Conservation (phyloP, 768 basidiomycete genomes). For the Tricholoma flavovirens region DNA sequence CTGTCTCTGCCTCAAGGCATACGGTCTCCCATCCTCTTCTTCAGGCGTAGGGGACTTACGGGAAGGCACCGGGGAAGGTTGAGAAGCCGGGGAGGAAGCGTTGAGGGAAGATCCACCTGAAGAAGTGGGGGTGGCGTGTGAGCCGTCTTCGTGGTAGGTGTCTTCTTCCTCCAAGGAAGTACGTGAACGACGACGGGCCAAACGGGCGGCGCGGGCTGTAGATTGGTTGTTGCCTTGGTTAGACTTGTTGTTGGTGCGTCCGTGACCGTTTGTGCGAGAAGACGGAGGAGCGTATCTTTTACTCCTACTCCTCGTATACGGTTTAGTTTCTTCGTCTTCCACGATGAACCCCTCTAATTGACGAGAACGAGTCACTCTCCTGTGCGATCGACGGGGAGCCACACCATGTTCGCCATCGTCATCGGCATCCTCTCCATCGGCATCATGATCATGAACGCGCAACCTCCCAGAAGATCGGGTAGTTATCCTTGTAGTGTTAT, state of each 20-base stretch:
- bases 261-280: not conserved
- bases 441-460: slow-evolving; percentile 15
- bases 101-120: slow-evolving; percentile 57
- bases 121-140: slow-evolving; percentile 45
- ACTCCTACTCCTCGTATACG: slow-evolving; percentile 31
- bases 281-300: slow-evolving; percentile 23
- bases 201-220: slow-evolving; percentile 23
- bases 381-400: slow-evolving; percentile 22
- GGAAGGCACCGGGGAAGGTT: slow-evolving; percentile 39
- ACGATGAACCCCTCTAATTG: slow-evolving; percentile 31
- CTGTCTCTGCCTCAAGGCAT: slow-evolving; percentile 58
- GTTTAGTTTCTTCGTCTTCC: slow-evolving; percentile 39
- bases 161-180: slow-evolving; percentile 41
- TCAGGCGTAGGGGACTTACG: slow-evolving; percentile 31
- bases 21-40: slow-evolving; percentile 53
- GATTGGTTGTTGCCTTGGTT: slow-evolving; percentile 9
- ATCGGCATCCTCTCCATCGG: slow-evolving; percentile 6
- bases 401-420: slow-evolving; percentile 16
- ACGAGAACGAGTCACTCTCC: slow-evolving; percentile 14
- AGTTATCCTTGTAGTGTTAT: slow-evolving; percentile 9
- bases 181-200: slow-evolving; percentile 23
- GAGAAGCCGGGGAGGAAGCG: slow-evolving; percentile 38
- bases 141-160: slow-evolving; percentile 40
- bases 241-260: not conserved
- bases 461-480: slow-evolving; percentile 8